Percentiles rank a stretch among this genome's conserved stretches.
These are phyloP conservation scores for Nitzschia palea DNA, from an alignment of 108 stramenopile species.

Conservation along the genomic window DNA sequence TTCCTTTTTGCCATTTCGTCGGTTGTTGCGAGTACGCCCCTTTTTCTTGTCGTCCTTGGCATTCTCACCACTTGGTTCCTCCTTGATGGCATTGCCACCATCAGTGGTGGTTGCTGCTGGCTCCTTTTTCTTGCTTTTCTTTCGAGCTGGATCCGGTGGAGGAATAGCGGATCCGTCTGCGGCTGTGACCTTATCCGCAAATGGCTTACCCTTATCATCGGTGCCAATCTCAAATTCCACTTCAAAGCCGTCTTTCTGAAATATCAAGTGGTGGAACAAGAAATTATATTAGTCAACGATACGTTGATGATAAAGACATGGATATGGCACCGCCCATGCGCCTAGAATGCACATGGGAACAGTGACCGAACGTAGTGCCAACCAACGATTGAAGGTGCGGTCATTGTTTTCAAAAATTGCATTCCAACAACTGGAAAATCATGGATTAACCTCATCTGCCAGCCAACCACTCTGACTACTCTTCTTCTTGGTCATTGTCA, in stretches of 20 bases:
- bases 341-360: too few relatives aligned
- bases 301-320: too few relatives aligned
- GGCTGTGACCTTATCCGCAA: conserved; percentile 68
- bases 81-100: not conserved
- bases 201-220: conserved; percentile 75
- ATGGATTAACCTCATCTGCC: too few relatives aligned
- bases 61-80: not conserved
- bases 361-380: too few relatives aligned
- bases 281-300: not conserved
- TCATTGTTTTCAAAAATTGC: too few relatives aligned
- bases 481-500: too few relatives aligned
- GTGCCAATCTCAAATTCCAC: conserved; percentile 72
- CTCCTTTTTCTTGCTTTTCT: conserved; percentile 8
- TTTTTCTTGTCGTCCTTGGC: conserved; percentile 14
- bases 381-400: too few relatives aligned
- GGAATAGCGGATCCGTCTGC: conserved; percentile 65
- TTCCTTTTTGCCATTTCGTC: conserved; percentile 21
- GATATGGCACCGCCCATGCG: too few relatives aligned
- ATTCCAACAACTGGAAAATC: too few relatives aligned
- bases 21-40: conserved; percentile 36
- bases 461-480: too few relatives aligned
- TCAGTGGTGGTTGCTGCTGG: not conserved
- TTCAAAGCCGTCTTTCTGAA: conserved; percentile 57
- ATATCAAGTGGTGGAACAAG: not conserved
- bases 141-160: conserved; percentile 1